Evolutionary conservation across 2,329 filamentous ascomycete species (phyloP).

Genomic region (Penicillium sclerotiorum): DNA sequence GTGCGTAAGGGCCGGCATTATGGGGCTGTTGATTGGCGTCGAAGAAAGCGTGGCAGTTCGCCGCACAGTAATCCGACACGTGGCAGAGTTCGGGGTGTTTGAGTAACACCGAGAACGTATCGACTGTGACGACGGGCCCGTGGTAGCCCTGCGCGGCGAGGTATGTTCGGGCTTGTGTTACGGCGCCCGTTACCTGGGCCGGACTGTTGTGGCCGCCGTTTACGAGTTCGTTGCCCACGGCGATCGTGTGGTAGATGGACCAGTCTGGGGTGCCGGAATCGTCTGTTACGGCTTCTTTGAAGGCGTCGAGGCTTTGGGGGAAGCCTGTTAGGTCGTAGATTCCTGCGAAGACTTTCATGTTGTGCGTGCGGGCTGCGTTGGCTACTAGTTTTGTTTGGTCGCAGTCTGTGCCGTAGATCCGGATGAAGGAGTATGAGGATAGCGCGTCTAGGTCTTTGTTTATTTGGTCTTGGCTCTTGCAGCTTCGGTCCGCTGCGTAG

Average conservation of each 20-base stretch:
- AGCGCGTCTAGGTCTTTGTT: conserved; percentile 64
- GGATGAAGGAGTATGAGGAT: conserved; percentile 64
- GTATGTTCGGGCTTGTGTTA: conserved; percentile 59
- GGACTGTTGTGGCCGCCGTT: conserved; percentile 62
- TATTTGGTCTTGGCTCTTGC: conserved; percentile 68
- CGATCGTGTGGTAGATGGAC: conserved; percentile 69
- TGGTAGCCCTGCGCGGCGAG: conserved; percentile 67
- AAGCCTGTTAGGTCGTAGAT: conserved; percentile 67
- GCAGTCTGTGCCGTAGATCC: conserved; percentile 81
- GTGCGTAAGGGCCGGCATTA: conserved; percentile 69
- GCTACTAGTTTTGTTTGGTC: conserved; percentile 68
- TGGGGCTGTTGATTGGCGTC: conserved; percentile 63
- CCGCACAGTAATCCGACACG: conserved; percentile 74
- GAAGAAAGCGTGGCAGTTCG: conserved; percentile 86
- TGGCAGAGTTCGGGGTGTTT: conserved; percentile 70
- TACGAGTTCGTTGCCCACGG: conserved; percentile 80
- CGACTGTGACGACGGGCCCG: conserved; percentile 76
- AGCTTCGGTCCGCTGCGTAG: conserved; percentile 59
- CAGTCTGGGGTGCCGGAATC: conserved; percentile 55
- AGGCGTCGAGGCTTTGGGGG: conserved; percentile 58
- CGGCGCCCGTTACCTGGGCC: conserved; percentile 57
- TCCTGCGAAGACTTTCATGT: conserved; percentile 73
- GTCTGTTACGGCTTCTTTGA: conserved; percentile 61
- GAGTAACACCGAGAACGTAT: conserved; percentile 72
- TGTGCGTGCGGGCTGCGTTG: conserved; percentile 63